phyloP scores from a whole-genome alignment of 805 yeast genomes.

The Lachancea quebecensis region DNA sequence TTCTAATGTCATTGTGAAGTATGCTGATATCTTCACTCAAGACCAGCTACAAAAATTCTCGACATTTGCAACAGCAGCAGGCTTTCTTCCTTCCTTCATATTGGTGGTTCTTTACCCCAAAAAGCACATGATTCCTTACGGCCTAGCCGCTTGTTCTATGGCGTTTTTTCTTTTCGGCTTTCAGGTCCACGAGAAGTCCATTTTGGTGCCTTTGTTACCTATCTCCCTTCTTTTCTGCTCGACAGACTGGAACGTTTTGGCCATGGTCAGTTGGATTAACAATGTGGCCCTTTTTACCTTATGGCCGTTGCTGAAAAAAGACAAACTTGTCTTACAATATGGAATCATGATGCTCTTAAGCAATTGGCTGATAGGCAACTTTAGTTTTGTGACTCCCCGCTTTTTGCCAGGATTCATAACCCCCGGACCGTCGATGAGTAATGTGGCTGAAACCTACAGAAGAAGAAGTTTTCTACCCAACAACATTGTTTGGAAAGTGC shows the following conservation, averaged over 20 bases:
- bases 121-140: slow-evolving; percentile 54
- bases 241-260: slow-evolving; percentile 51
- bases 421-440: slow-evolving; percentile 39
- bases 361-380: slow-evolving; percentile 73
- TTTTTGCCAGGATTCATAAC: slow-evolving; percentile 36
- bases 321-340: slow-evolving; percentile 69
- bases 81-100: slow-evolving; percentile 51
- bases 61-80: slow-evolving; percentile 43
- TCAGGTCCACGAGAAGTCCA: slow-evolving; percentile 94
- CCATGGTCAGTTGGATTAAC: slow-evolving; percentile 79
- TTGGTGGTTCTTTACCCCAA: slow-evolving; percentile 46
- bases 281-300: slow-evolving; percentile 79
- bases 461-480: slow-evolving; percentile 44
- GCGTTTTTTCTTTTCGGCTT: slow-evolving; percentile 85
- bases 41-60: slow-evolving; percentile 56
- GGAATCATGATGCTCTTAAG: slow-evolving; percentile 51
- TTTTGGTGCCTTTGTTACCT: slow-evolving; percentile 82
- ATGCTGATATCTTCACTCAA: slow-evolving; percentile 47
- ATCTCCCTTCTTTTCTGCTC: slow-evolving; percentile 54
- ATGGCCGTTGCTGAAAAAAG: slow-evolving; percentile 79
- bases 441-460: slow-evolving; percentile 27
- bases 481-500: slow-evolving; percentile 41
- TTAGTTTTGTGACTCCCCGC: slow-evolving; percentile 45
- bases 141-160: slow-evolving; percentile 76
- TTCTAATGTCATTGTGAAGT: slow-evolving; percentile 71